These are phyloP conservation scores for Chaetomium cochliodes DNA, from an alignment of 495 filamentous ascomycete genomes.

Conservation along the genomic window DNA sequence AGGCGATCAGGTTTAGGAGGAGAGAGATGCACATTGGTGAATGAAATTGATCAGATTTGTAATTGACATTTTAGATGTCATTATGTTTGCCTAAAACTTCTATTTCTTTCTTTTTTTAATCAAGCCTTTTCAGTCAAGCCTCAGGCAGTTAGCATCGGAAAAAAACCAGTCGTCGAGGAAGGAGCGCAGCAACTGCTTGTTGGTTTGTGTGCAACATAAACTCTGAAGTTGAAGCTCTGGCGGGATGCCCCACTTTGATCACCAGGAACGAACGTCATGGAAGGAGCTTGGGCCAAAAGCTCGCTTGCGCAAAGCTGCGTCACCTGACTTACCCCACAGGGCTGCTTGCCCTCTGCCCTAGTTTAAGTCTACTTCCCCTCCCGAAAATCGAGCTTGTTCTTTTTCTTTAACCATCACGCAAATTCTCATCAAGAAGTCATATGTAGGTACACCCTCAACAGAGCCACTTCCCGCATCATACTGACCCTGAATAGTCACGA, in stretches of 20 bases:
- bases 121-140: not conserved
- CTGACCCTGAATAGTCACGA: slow-evolving; percentile 54
- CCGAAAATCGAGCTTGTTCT: slow-evolving; percentile 29
- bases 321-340: slow-evolving; percentile 41
- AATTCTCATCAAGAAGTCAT: slow-evolving; percentile 34
- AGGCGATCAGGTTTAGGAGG: too few relatives aligned
- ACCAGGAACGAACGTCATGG: not conserved
- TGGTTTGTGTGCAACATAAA: too few relatives aligned
- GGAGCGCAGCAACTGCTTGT: not conserved
- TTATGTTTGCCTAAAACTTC: not conserved
- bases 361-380: slow-evolving; percentile 33
- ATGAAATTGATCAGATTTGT: not conserved
- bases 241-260: not conserved
- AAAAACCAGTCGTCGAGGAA: slow-evolving; percentile 3
- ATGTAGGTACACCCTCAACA: slow-evolving; percentile 23
- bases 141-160: not conserved
- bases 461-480: slow-evolving; percentile 6
- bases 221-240: not conserved
- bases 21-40: not conserved
- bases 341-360: slow-evolving; percentile 38
- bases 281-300: slow-evolving; percentile 24
- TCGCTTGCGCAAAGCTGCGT: slow-evolving; percentile 8
- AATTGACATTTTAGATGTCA: not conserved
- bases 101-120: not conserved
- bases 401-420: slow-evolving; percentile 36